Base-by-base conservation (phyloP, 768 basidiomycete genomes). In the Podaxis sp. region DNA sequence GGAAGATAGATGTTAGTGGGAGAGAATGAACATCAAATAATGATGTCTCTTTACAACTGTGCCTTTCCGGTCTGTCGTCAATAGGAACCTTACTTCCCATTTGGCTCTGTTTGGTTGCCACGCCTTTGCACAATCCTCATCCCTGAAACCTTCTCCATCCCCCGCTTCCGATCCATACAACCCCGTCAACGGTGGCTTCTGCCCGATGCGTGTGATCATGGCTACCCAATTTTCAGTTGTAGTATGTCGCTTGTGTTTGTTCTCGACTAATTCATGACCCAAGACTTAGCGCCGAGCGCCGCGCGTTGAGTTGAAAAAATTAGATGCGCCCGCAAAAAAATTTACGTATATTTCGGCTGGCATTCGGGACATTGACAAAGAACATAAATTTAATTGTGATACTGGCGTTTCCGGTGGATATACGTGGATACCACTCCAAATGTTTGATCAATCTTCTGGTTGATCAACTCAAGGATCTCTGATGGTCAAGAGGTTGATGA, bases 21-120 rank as follows among this genome's bases (percentile, higher is more conserved):
- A 37, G 46, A 36, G 13, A 58, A 58, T 9, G 57, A 40, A 12
- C 33, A 58, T 58, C 41, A 27, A 50, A 27, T 50, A 22, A 13
- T 50, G 25, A 50, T 50, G 22, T 8, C 22, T 50, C 22, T 50
- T 46, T 33, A 33, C 33, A 33, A 33, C 33, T 33, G 9, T 33
- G 9, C 8, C 33, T 33, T 33, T 33, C 33, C 8, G 19, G 4
- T 46, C 43, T 46, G 50, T 51, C 13, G 50, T 36, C 38, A 40
- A 22, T 55, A 27, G 24, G 24, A 24, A 50, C 22, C 49, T 27
- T 22, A 36, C 19, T 38, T 36, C 37, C 36, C n/a, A n/a, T 55
- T 55, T 55, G 54, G 54, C 29, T 40, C 37, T 55, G 54, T 38
- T 55, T 55, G 54, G 54, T 55, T 55, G 4, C 37, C 54, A 55